Evolutionary conservation across 257 asterid genomes (phyloP), one percentile per base, ranked within the genome.

Genomic region (Penstemon davidsonii): DNA sequence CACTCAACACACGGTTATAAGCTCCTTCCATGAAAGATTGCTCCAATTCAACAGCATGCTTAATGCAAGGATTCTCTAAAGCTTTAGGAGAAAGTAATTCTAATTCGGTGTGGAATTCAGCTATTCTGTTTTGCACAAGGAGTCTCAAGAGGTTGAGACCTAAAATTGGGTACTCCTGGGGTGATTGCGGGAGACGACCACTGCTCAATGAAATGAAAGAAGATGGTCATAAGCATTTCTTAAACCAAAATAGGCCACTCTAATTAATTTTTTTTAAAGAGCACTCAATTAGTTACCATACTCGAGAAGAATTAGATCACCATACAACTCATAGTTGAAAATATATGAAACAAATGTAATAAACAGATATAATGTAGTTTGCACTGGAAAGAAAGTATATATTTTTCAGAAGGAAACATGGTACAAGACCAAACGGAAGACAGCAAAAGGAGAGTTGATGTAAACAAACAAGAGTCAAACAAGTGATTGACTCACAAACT

Each of bases 11-110:
- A 36, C 96, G 88, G 78, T 91, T 88, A 72, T 89, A 91, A 72
- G 96, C 98, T 71, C 98, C 98, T 77, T 92, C 96, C 96, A 87
- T 89, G 83, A 89, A 89, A 70, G 96, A 89, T 72, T 89, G 96
- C 83, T 92, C 98, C 77, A 89, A 76, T 73, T 87, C 98, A 42
- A 91, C 87, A 74, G 96, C 98, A 81, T 91, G 98, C 79, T 81
- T 91, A 73, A 89, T 86, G 66, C 96, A 89, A 67, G 90, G 85
- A 68, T 91, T 84, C 75, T 87, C 96, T 83, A 91, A 75, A 71
- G 96, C 95, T 75, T 39, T 70, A 43, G 87, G 80, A 7, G 95
- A 73, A 49, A 91, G 95, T 50, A 91, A 75, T 78, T 91, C 98
- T 82, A 91, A 71, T 77, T 91, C 98, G 0, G 96, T 91, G 84